A percentile compares a stretch with the other conserved stretches of the same genome.
Conservation (phyloP, 2,329 filamentous ascomycete genomes). For the Phyllosticta capitalensis region DNA sequence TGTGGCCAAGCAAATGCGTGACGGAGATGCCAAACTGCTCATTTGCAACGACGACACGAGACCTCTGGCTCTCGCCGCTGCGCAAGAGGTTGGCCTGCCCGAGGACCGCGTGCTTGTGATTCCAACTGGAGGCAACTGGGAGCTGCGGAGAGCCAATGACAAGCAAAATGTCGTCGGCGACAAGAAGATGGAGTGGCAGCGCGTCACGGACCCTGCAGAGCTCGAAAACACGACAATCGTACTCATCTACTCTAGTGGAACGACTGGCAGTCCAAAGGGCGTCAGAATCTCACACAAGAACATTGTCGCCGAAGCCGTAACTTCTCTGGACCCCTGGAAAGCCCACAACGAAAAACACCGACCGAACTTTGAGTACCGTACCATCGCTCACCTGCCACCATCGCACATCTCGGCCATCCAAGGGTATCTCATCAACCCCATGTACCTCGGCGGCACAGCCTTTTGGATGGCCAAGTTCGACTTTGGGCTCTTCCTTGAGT, state of each 20-base stretch:
- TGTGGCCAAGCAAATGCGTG: slow-evolving; percentile 39
- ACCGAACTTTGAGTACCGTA: slow-evolving; percentile 28
- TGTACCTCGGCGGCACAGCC: slow-evolving; percentile 31
- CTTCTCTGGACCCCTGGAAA: slow-evolving; percentile 20
- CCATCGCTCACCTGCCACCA: slow-evolving; percentile 37
- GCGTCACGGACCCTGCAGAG: slow-evolving; percentile 40
- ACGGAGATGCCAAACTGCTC: slow-evolving; percentile 34
- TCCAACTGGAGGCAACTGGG: slow-evolving; percentile 32
- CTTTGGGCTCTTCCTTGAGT: slow-evolving; percentile 45
- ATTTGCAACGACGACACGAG: slow-evolving; percentile 42
- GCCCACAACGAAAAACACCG: slow-evolving; percentile 17
- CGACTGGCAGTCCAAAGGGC: slow-evolving; percentile 36
- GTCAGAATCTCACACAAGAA: slow-evolving; percentile 37
- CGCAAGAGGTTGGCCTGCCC: slow-evolving; percentile 40
- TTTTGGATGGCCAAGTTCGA: slow-evolving; percentile 58
- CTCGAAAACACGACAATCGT: slow-evolving; percentile 32
- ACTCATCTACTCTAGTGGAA: slow-evolving; percentile 26
- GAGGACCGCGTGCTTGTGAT: slow-evolving; percentile 43
- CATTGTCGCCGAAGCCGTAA: slow-evolving; percentile 29
- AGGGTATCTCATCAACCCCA: slow-evolving; percentile 38
- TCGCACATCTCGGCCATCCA: slow-evolving; percentile 41
- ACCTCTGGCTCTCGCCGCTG: slow-evolving; percentile 38
- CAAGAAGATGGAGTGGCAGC: slow-evolving; percentile 41
- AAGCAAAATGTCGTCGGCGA: slow-evolving; percentile 26
- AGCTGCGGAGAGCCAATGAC: slow-evolving; percentile 22